These are phyloP conservation scores for Trifolium dubium DNA, from an alignment of 306 rosid genomes.

Conservation along the genomic window DNA sequence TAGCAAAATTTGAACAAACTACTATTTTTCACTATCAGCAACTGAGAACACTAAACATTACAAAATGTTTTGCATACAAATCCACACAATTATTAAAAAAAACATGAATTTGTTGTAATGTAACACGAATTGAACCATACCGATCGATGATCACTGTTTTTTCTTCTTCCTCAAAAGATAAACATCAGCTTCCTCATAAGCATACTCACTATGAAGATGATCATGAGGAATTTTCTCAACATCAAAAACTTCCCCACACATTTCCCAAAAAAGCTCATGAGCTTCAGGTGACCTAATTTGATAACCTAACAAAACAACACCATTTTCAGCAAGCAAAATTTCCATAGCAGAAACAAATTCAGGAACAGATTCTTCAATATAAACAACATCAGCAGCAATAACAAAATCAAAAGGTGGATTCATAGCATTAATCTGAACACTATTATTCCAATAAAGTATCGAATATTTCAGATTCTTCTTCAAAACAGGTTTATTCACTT, in stretches of 20 bases:
- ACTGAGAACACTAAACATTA: neutral
- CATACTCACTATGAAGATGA: conserved; percentile 75
- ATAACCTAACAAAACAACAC: conserved; percentile 81
- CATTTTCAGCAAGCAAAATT: conserved; percentile 54
- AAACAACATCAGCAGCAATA: conserved; percentile 82
- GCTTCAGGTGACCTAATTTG: conserved; percentile 83
- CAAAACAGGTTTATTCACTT: conserved; percentile 69
- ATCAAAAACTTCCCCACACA: conserved; percentile 48
- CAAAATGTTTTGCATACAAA: neutral
- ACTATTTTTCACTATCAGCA: no score
- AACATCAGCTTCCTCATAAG: conserved; percentile 79
- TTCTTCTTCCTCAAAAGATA: conserved; percentile 71
- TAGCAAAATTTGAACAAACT: no score
- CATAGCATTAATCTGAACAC: conserved; percentile 57
- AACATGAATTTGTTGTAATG: neutral
- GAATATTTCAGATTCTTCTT: conserved; percentile 72
- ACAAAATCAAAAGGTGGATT: conserved; percentile 71
- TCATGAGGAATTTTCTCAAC: conserved; percentile 68
- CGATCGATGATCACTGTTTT: conserved; percentile 23
- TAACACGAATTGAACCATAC: neutral
- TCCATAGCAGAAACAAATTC: conserved; percentile 68
- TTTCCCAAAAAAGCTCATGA: conserved; percentile 74
- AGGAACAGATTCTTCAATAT: conserved; percentile 76
- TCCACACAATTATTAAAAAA: neutral
- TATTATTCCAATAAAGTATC: conserved; percentile 78